Conservation (phyloP, 306 rosid species). For the Malus asiatica region DNA sequence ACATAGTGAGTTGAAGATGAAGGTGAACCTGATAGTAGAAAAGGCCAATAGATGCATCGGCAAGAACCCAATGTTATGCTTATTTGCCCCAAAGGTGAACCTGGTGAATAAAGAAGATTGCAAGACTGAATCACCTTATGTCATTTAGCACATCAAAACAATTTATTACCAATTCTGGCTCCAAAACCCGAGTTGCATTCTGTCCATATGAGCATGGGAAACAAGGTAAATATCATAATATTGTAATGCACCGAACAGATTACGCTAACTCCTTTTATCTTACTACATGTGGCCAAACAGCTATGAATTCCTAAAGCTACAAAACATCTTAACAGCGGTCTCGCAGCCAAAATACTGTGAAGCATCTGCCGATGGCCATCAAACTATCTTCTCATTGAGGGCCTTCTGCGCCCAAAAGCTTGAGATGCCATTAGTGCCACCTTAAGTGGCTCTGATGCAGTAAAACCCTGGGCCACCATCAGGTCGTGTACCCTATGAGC, state of each 20-base stretch:
- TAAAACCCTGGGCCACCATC: constrained; percentile 67
- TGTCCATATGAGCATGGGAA: not conserved
- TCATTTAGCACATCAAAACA: not conserved
- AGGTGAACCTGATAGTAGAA: too few species aligned
- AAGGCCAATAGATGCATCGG: not conserved
- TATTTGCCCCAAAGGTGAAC: not conserved
- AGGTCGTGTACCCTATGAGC: constrained; percentile 42
- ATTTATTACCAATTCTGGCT: not conserved
- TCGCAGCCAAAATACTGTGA: constrained; percentile 11
- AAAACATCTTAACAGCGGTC: constrained; percentile 7
- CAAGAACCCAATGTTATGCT: not conserved
- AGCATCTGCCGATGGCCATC: constrained; percentile 5
- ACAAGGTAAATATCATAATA: not conserved
- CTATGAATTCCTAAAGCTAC: not conserved
- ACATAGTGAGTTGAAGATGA: too few species aligned
- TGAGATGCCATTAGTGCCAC: constrained; percentile 18
- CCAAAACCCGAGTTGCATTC: not conserved
- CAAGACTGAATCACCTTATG: not conserved
- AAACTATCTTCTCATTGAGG: constrained; percentile 46
- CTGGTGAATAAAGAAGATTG: not conserved
- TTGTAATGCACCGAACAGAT: not conserved
- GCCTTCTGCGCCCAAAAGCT: constrained; percentile 1
- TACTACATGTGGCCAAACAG: not conserved
- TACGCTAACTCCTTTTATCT: constrained; percentile 9
- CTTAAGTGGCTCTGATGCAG: constrained; percentile 16